phyloP scores from a whole-genome alignment of 768 basidiomycete species.

The Nidularia pulvinata region DNA sequence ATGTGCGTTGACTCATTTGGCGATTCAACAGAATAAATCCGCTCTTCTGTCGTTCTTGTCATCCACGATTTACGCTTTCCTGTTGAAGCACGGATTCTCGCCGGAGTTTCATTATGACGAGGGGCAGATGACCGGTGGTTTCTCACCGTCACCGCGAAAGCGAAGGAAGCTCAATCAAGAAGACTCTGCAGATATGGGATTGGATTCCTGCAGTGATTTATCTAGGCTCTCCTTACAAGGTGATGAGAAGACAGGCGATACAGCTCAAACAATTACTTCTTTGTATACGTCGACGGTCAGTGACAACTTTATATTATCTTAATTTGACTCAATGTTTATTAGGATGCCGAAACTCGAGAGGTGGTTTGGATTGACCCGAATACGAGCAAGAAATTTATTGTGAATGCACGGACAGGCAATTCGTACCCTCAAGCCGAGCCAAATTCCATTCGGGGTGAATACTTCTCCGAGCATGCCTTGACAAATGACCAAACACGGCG shows the following conservation, averaged over 20 bases:
- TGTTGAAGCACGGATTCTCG: constrained; percentile 61
- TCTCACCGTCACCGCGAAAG: constrained; percentile 45
- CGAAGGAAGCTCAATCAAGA: constrained; percentile 22
- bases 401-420: constrained; percentile 72
- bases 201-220: too few relatives aligned
- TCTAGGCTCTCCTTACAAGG: too few relatives aligned
- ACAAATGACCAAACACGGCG: too few relatives aligned
- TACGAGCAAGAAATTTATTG: constrained; percentile 55
- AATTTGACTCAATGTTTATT: constrained; percentile 6
- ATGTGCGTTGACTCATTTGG: constrained; percentile 7
- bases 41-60: constrained; percentile 55
- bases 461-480: too few relatives aligned
- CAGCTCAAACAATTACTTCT: not conserved
- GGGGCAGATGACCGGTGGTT: constrained; percentile 3
- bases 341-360: constrained; percentile 25
- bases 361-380: constrained; percentile 64
- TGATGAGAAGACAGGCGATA: too few relatives aligned
- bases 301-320: not conserved
- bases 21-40: constrained; percentile 51
- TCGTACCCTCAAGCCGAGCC: constrained; percentile 29
- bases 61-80: constrained; percentile 58
- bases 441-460: too few relatives aligned
- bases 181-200: too few relatives aligned
- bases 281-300: not conserved
- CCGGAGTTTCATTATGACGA: not conserved